Conservation (phyloP, 179 eudicot genomes). For the Vitellaria paradoxa region DNA sequence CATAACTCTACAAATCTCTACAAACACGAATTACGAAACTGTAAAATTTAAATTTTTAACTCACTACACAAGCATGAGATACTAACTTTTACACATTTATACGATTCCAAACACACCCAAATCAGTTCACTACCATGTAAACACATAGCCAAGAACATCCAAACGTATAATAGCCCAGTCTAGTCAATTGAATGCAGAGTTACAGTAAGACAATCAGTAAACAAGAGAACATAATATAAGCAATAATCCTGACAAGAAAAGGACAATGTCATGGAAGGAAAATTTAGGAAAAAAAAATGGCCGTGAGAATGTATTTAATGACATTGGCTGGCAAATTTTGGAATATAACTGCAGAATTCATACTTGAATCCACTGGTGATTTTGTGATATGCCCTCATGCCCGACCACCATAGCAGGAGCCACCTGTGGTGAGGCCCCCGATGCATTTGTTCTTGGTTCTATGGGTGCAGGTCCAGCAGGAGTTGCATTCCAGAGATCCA, state of each 20-base stretch:
- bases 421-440: constrained; percentile 40
- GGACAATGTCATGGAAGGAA: background rate
- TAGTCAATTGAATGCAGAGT: background rate
- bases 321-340: background rate
- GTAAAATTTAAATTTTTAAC: too few relatives aligned
- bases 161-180: background rate
- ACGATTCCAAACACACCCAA: too few relatives aligned
- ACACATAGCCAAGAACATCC: background rate
- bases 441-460: constrained; percentile 36
- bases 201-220: background rate
- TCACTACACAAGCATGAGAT: too few relatives aligned
- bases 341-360: background rate
- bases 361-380: constrained; percentile 56
- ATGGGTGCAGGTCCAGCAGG: constrained; percentile 44
- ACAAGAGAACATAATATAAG: background rate
- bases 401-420: constrained; percentile 33
- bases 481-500: constrained; percentile 76
- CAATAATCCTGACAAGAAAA: background rate
- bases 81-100: too few relatives aligned
- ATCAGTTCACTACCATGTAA: background rate
- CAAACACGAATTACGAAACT: too few relatives aligned
- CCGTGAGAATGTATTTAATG: background rate
- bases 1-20: too few relatives aligned
- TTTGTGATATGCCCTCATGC: constrained; percentile 36
- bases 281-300: background rate